Evolutionary conservation across 306 rosid genomes (phyloP).

Genomic region (Morella rubra): DNA sequence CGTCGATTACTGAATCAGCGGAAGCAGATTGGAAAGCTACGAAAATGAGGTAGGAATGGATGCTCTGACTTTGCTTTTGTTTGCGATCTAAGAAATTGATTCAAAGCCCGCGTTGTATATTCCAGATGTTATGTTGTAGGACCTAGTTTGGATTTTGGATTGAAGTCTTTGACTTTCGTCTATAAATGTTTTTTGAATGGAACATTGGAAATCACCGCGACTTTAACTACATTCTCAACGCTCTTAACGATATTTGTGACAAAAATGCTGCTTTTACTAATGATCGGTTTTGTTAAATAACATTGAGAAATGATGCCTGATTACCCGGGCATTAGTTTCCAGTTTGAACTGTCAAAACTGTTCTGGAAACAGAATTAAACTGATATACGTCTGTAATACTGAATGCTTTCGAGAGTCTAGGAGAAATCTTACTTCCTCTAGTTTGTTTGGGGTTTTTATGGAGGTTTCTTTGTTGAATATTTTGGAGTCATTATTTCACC

Average conservation of each 20-base stretch:
- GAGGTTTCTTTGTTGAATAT: neutral
- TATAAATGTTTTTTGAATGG: neutral
- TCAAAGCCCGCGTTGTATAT: neutral
- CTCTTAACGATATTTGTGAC: neutral
- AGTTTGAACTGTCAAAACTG: neutral
- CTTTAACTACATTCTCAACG: neutral
- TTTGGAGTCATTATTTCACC: neutral
- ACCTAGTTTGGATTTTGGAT: neutral
- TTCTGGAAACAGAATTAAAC: neutral
- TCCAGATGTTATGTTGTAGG: neutral
- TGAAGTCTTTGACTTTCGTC: neutral
- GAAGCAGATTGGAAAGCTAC: slow-evolving; percentile 80
- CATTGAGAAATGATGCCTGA: neutral
- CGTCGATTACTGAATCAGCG: slow-evolving; percentile 84
- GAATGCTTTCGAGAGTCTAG: neutral
- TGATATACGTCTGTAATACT: neutral
- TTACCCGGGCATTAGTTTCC: neutral
- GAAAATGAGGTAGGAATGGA: slow-evolving; percentile 56
- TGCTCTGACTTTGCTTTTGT: neutral
- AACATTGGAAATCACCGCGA: neutral
- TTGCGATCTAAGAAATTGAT: neutral
- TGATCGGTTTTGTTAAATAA: neutral
- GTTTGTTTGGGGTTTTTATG: neutral
- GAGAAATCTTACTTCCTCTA: neutral
- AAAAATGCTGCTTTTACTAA: neutral